phyloP scores from a whole-genome alignment of 495 filamentous ascomycete genomes.

The Aspergillus taichungensis region DNA sequence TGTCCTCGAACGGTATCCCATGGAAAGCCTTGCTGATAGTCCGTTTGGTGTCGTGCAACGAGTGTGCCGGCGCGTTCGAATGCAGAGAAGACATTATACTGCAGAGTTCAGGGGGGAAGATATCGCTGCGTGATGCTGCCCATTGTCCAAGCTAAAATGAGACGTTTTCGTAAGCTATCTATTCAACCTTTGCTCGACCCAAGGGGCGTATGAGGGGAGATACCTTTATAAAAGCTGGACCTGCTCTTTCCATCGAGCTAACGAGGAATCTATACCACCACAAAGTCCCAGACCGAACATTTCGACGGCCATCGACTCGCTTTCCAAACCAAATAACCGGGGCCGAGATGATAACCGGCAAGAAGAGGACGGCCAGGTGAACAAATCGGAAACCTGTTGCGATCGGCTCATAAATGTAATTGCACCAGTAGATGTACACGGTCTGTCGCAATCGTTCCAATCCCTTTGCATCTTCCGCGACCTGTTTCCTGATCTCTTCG shows the following conservation, averaged over 20 bases:
- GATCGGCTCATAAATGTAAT: conserved; percentile 75
- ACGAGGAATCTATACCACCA: conserved; percentile 97
- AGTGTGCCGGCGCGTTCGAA: conserved; percentile 88
- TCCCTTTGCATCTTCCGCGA: conserved; percentile 51
- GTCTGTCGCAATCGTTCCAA: conserved; percentile 43
- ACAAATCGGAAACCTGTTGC: conserved; percentile 81
- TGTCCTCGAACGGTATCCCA: conserved; percentile 71
- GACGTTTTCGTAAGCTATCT: no score
- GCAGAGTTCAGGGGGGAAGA: conserved; percentile 94
- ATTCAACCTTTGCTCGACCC: no score
- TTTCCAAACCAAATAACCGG: conserved; percentile 74
- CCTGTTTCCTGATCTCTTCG: conserved; percentile 59
- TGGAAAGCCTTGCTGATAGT: conserved; percentile 76
- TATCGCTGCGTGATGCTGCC: conserved; percentile 93
- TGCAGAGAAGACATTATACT: conserved; percentile 90
- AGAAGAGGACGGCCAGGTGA: conserved; percentile 78
- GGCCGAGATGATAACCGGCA: conserved; percentile 74
- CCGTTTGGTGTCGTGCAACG: conserved; percentile 66
- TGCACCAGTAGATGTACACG: conserved; percentile 54
- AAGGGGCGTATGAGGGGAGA: background rate
- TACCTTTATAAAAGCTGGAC: conserved; percentile 97
- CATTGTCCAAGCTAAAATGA: conserved; percentile 81
- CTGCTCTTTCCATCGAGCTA: conserved; percentile 82
- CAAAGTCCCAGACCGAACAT: conserved; percentile 68
- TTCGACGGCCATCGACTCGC: conserved; percentile 47